phyloP scores from a whole-genome alignment of 768 basidiomycete genomes.

The Suillus brevipes region DNA sequence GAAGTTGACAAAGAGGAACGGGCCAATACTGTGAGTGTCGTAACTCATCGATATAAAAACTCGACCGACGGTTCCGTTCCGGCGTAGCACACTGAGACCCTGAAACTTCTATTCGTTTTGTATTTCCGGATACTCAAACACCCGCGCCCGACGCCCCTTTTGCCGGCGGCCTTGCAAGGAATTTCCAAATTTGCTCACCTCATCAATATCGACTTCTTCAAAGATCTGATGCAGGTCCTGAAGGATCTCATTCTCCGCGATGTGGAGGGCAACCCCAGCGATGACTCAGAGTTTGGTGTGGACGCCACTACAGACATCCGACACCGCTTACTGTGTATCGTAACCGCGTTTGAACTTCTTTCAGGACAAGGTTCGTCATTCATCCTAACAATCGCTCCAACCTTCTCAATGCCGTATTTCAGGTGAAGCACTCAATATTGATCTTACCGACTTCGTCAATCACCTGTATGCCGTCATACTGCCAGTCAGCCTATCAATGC shows the following conservation, averaged over 20 bases:
- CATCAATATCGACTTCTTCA: constrained; percentile 98
- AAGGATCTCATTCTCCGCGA: constrained; percentile 70
- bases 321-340: constrained; percentile 78
- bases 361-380: constrained; percentile 81
- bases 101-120: constrained; percentile 94
- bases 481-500: constrained; percentile 64
- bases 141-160: constrained; percentile 71
- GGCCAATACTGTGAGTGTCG: constrained; percentile 64
- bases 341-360: constrained; percentile 96
- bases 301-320: constrained; percentile 45
- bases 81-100: constrained; percentile 91
- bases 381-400: constrained; percentile 13
- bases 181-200: constrained; percentile 93
- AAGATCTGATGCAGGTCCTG: constrained; percentile 86
- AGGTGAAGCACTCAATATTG: constrained; percentile 98
- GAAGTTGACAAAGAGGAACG: constrained; percentile 92
- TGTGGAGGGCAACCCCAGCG: constrained; percentile 40
- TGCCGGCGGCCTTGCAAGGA: constrained; percentile 87
- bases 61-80: constrained; percentile 23
- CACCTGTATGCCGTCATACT: constrained; percentile 82
- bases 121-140: constrained; percentile 96
- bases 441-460: constrained; percentile 85
- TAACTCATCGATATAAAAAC: constrained; percentile 9
- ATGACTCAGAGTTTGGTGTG: constrained; percentile 31
- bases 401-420: constrained; percentile 10